Conservation (phyloP, 768 basidiomycete species). For the Mycena pura region DNA sequence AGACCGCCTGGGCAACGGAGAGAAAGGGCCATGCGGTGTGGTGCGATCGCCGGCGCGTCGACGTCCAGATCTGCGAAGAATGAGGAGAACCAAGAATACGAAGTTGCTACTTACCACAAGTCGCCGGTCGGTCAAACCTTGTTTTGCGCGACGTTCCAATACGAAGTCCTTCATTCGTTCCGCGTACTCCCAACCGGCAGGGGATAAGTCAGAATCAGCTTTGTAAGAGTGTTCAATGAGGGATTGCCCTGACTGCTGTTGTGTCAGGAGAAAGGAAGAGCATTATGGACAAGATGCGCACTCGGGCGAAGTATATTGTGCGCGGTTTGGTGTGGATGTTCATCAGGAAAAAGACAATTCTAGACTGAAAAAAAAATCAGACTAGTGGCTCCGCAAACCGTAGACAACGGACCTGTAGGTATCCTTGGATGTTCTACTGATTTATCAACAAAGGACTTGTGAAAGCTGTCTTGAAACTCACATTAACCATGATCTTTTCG, state of each 20-base stretch:
- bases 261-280: constrained; percentile 1
- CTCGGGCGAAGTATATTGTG: constrained; percentile 96
- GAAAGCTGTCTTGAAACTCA: constrained; percentile 42
- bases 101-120: constrained; percentile 68
- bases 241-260: constrained; percentile 89
- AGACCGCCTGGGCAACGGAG: constrained; percentile 40
- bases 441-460: neutral
- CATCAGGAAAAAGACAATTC: constrained; percentile 99
- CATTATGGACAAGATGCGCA: constrained; percentile 45
- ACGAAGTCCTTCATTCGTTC: constrained; percentile 91
- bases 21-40: constrained; percentile 97
- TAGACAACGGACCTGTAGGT: constrained; percentile 69
- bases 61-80: constrained; percentile 88
- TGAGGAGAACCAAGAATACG: neutral
- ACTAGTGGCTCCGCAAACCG: neutral
- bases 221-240: constrained; percentile 99
- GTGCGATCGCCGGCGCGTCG: constrained; percentile 88
- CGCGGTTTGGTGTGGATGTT: constrained; percentile 95
- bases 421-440: constrained; percentile 80
- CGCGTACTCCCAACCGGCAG: constrained; percentile 95
- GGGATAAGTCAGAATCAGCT: constrained; percentile 96
- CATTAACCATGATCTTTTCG: constrained; percentile 95
- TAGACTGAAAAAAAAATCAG: constrained; percentile 57
- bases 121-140: constrained; percentile 68
- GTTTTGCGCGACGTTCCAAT: constrained; percentile 78